phyloP scores from a whole-genome alignment of 208 protist species.

The Trypanosoma mega region DNA sequence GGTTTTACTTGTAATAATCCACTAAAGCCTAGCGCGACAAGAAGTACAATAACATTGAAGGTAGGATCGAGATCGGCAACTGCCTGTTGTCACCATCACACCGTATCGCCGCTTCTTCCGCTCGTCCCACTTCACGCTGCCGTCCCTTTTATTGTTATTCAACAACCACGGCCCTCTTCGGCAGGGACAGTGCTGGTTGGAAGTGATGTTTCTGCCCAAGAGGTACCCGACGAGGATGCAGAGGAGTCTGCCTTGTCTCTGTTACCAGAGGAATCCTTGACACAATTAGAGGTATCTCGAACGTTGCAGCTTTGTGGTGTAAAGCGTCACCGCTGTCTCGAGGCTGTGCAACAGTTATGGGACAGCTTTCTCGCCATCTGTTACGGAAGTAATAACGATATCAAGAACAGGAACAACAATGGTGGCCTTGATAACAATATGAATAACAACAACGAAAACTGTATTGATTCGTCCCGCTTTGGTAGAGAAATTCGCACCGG shows the following conservation, averaged over 20 bases:
- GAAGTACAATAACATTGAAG: too few relatives aligned
- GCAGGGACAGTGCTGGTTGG: too few relatives aligned
- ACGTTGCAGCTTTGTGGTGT: conserved; percentile 38
- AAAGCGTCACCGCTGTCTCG: conserved; percentile 45
- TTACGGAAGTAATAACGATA: conserved; percentile 1
- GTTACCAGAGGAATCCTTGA: conserved; percentile 21
- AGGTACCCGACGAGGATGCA: too few relatives aligned
- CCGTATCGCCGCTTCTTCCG: not conserved
- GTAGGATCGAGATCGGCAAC: too few relatives aligned
- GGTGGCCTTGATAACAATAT: not conserved
- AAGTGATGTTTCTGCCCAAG: too few relatives aligned
- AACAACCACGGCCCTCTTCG: too few relatives aligned
- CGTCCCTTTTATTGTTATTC: not conserved
- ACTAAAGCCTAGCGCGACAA: too few relatives aligned
- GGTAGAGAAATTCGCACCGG: too few relatives aligned
- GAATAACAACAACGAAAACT: not conserved
- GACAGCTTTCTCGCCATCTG: conserved; percentile 30
- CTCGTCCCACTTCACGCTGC: not conserved
- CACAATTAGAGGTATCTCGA: conserved; percentile 15
- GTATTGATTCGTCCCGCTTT: too few relatives aligned
- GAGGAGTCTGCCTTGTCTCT: too few relatives aligned
- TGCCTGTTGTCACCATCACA: too few relatives aligned
- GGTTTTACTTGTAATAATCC: too few relatives aligned
- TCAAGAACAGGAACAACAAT: not conserved
- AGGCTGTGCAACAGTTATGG: conserved; percentile 29